These are phyloP conservation scores for Favolaschia claudopus DNA, from an alignment of 768 basidiomycete species.

Conservation along the genomic window DNA sequence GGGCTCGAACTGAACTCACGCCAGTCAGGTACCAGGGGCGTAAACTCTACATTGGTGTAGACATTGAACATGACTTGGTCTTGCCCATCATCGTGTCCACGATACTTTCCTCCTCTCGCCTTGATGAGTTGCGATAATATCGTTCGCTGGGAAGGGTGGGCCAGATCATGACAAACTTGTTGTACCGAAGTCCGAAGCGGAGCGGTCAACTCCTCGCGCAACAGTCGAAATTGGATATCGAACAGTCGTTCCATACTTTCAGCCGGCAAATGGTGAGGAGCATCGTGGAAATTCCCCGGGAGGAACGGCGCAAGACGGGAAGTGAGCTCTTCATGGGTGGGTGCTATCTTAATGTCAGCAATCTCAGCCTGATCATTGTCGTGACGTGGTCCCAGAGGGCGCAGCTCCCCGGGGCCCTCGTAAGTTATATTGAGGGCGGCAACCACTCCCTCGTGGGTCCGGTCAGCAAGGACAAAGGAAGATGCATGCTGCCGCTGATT, in stretches of 20 bases:
- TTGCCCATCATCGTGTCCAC: slow-evolving; percentile 45
- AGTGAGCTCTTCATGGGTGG: slow-evolving; percentile 72
- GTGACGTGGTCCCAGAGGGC: slow-evolving; percentile 62
- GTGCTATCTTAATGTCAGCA: slow-evolving; percentile 66
- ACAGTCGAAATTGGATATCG: slow-evolving; percentile 78
- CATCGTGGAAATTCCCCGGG: slow-evolving; percentile 64
- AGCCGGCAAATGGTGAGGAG: slow-evolving; percentile 66
- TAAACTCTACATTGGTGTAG: slow-evolving; percentile 62
- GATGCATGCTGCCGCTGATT: slow-evolving; percentile 24
- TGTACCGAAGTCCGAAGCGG: slow-evolving; percentile 60
- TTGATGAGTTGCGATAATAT: slow-evolving; percentile 54
- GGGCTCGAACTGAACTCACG: no score
- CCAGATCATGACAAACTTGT: slow-evolving; percentile 55
- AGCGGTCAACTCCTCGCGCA: slow-evolving; percentile 77
- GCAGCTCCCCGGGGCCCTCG: slow-evolving; percentile 62
- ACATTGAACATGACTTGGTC: slow-evolving; percentile 69
- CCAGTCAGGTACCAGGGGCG: slow-evolving; percentile 54
- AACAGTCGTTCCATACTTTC: slow-evolving; percentile 71
- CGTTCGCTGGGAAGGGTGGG: slow-evolving; percentile 34
- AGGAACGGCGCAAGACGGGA: slow-evolving; percentile 59
- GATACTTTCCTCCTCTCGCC: slow-evolving; percentile 67
- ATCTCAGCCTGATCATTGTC: slow-evolving; percentile 73
- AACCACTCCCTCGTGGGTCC: slow-evolving; percentile 41
- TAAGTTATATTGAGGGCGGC: slow-evolving; percentile 50
- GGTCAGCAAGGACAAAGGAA: neutral